phyloP scores from a whole-genome alignment of 176 grass and related monocot genomes.

The Chloris gayana region DNA sequence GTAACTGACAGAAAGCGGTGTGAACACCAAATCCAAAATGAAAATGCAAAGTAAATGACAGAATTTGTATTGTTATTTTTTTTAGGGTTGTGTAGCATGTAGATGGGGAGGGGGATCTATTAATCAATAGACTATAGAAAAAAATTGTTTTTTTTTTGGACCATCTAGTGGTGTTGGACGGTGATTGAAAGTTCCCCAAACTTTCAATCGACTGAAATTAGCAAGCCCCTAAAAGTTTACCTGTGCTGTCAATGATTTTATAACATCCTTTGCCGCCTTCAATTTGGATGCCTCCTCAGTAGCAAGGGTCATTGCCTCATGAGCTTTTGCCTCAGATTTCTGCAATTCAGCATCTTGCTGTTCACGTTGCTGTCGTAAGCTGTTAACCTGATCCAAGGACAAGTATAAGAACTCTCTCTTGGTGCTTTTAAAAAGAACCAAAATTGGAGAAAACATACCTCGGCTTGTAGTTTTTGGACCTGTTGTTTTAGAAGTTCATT shows the following conservation, averaged over 20 bases:
- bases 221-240: conserved; percentile 53
- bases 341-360: conserved; percentile 63
- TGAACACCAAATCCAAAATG: not conserved
- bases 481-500: conserved; percentile 90
- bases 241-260: conserved; percentile 92
- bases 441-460: conserved; percentile 59
- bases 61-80: too few species aligned
- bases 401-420: conserved; percentile 22
- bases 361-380: conserved; percentile 58
- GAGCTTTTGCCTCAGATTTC: conserved; percentile 71
- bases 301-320: conserved; percentile 67
- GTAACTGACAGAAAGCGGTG: not conserved
- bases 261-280: conserved; percentile 83
- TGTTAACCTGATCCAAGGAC: conserved; percentile 58
- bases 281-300: conserved; percentile 81
- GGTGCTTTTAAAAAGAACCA: not conserved
- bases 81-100: too few species aligned
- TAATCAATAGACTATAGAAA: too few species aligned
- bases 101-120: too few species aligned
- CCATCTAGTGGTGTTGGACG: too few species aligned
- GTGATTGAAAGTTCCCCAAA: too few species aligned
- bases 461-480: conserved; percentile 77
- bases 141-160: too few species aligned
- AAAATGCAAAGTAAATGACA: not conserved
- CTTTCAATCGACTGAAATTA: too few species aligned